phyloP scores from a whole-genome alignment of 139 green algal genomes.

The Yamagishiella unicocca region DNA sequence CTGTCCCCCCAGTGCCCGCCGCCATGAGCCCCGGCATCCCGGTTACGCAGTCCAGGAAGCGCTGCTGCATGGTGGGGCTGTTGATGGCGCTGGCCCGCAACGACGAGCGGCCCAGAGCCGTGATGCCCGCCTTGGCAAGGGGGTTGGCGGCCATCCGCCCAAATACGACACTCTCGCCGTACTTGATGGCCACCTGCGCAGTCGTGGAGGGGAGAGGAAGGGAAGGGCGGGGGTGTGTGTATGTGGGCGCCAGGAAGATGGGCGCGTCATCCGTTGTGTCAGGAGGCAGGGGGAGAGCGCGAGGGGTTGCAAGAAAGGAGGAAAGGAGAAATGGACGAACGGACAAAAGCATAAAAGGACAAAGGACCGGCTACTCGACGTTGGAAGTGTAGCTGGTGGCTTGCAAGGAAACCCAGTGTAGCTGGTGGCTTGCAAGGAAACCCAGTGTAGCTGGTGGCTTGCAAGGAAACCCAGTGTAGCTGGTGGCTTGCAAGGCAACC shows the following conservation, averaged over 20 bases:
- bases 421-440: too few species aligned
- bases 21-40: neutral
- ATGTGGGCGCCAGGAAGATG: neutral
- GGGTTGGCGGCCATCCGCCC: slow-evolving; percentile 10
- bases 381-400: too few species aligned
- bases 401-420: too few species aligned
- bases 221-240: neutral
- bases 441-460: too few species aligned
- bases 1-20: neutral
- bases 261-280: neutral
- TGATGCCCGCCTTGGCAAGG: neutral
- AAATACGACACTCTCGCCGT: slow-evolving; percentile 28
- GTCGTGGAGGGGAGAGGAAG: neutral
- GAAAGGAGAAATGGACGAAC: too few species aligned
- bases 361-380: too few species aligned
- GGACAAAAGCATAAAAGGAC: too few species aligned
- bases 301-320: neutral
- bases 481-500: too few species aligned
- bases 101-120: slow-evolving; percentile 19
- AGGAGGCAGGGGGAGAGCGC: neutral
- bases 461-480: too few species aligned
- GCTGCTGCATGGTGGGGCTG: neutral
- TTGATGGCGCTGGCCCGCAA: neutral
- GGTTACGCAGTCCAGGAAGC: slow-evolving; percentile 1
- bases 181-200: slow-evolving; percentile 34